Evolutionary conservation across 208 protist species (phyloP).

Genomic region (Leishmania tropica): DNA sequence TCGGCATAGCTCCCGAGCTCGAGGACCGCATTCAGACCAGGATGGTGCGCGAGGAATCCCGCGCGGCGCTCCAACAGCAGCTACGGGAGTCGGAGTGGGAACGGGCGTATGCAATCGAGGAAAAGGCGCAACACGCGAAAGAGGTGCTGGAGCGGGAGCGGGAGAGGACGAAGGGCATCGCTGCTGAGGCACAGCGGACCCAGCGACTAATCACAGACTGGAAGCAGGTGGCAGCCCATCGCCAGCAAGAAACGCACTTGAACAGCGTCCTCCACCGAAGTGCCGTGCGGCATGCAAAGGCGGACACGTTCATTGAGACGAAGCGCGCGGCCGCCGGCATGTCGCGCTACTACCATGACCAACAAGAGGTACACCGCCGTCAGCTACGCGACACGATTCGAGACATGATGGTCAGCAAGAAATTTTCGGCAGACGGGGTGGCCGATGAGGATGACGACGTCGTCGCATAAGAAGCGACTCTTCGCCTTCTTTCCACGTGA

Average conservation of each 20-base stretch:
- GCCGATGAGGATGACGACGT: neutral
- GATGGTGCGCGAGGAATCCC: slow-evolving; percentile 1
- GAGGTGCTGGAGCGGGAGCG: slow-evolving; percentile 1
- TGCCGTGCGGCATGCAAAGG: slow-evolving; percentile 4
- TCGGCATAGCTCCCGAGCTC: slow-evolving; percentile 6
- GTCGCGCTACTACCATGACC: slow-evolving; percentile 11
- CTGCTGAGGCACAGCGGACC: neutral
- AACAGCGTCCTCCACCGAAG: neutral
- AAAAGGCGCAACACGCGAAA: neutral
- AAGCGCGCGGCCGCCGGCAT: slow-evolving; percentile 1
- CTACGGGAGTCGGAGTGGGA: neutral
- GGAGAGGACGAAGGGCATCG: neutral
- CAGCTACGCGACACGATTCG: slow-evolving; percentile 5
- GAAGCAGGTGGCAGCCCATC: slow-evolving; percentile 2
- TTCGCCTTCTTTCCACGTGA: neutral
- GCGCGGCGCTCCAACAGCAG: neutral
- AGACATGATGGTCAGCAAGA: slow-evolving; percentile 2
- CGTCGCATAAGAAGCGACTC: neutral
- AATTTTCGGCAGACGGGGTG: neutral
- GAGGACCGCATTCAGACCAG: slow-evolving; percentile 11
- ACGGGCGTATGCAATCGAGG: neutral
- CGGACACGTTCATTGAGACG: slow-evolving; percentile 6
- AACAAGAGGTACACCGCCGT: slow-evolving; percentile 12
- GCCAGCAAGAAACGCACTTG: neutral
- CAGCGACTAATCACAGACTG: neutral